Base-by-base conservation (phyloP, 2,329 filamentous ascomycete genomes). In the Dothideomycetes sp. region DNA sequence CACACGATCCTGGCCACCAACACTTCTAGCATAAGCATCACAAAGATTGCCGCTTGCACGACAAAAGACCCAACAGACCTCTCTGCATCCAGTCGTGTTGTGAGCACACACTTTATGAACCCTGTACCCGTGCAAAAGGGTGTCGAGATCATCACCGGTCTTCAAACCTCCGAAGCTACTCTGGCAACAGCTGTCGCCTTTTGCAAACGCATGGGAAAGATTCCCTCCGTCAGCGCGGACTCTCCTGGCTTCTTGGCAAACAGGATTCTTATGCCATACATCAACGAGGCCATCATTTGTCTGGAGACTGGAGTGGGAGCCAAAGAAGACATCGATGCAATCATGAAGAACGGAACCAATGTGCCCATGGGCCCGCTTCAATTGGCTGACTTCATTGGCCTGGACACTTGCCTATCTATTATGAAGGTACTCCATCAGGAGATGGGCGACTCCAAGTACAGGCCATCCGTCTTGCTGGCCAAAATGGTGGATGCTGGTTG, bases 31-130 rank as follows among this genome's bases (percentile, higher is more conserved):
- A 98, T 98, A 58, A 89, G 85, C 45, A 95, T 98, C 60, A 98
- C 91, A 32, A 83, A 82, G 56, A 95, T 98, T 53, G 91, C 91
- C 15, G 88, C 91, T 3, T 77, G 88, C 8, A 60, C 58, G 2
- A 89, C 89, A 1, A 82, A 79, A 41, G 77, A 94, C 56, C 81
- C 86, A 1, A 89, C 68, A 14, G 84, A 94, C 54, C 79, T 84
- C 17, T 81, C 79, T 32, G 83, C 80, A 31, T 82, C 85, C 32
- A 89, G 86, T 4, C 81, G 91, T 35, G 91, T 98, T 8, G 78
- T 98, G 40, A 86, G 85, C 37, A 96, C 91, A 12, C 91, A 98
- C 63, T 98, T 98, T 65, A 98, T 98, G 91, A 98, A 98, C 69
- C 91, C 91, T 0, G 91, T 98, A 0, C 91, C 91, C 2, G 68